Base-by-base conservation (phyloP, 2,329 filamentous ascomycete genomes). In the Diaporthe nobilis region DNA sequence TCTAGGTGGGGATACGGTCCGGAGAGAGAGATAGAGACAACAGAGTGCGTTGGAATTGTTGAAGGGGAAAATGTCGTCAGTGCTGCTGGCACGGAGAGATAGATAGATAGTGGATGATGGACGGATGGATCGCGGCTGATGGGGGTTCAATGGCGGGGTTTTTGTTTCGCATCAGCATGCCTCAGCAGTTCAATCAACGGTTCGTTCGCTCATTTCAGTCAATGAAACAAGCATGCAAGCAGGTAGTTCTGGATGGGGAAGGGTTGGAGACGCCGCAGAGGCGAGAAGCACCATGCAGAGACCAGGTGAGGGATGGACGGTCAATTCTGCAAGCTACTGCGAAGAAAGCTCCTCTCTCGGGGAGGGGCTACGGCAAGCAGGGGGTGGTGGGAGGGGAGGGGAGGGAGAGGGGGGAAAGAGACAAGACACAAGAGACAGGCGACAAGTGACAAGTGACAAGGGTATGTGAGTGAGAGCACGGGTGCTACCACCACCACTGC, bases 141-240 rank as follows among this genome's bases (percentile, higher is more conserved):
- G 47, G 49, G 55, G 42, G 55, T 73, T 55, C 42, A 68, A 80
- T 81, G 81, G 81, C 81, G 81, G 81, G 81, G 81, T 75, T 82
- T 79, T 80, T 80, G 81, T 81, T 81, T 81, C 79, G 81, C 79
- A 80, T 81, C 78, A 63, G 76, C 72, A 63, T 60, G 49, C 65
- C 44, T 53, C 65, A 68, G 44, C 44, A 51, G 17, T 47, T 51
- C 65, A 28, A 42, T 70, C 47, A 55, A 42, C 65, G n/a, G 47
- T 53, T 39, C 63, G 65, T 42, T 53, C 42, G 61, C 15, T 39
- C 42, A 28, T 20, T 37, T 37, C 63, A 53, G 47, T 42, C 51
- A 71, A 44, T 61, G 47, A 53, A 42, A 53, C 37, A 22, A 20
- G 58, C 51, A 73, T 57, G 72, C 72, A 70, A 42, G 65, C 49